Evolutionary conservation across 129 eudicot species (phyloP).

Genomic region (Chrysanthemum lavandulifolium): DNA sequence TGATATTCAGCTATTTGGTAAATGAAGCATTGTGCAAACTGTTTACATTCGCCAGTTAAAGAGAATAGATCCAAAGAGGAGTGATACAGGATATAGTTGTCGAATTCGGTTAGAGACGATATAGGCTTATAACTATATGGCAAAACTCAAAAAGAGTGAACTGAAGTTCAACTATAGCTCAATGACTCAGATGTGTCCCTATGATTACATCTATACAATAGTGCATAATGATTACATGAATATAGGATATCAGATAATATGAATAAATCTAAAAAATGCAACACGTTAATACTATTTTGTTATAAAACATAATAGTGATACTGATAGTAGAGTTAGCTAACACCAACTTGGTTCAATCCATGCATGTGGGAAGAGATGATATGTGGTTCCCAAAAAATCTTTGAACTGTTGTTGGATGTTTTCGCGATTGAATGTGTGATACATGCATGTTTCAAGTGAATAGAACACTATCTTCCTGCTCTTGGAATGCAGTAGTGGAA

Average conservation of each 20-base stretch:
- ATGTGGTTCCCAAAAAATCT: slow-evolving; percentile 4
- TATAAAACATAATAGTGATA: neutral
- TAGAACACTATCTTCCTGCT: slow-evolving; percentile 22
- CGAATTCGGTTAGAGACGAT: too few relatives aligned
- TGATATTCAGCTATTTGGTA: too few relatives aligned
- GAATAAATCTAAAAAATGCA: neutral
- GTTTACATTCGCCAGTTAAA: too few relatives aligned
- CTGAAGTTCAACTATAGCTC: too few relatives aligned
- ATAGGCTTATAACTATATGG: too few relatives aligned
- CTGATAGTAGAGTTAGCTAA: neutral
- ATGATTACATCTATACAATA: neutral
- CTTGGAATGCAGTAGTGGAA: slow-evolving; percentile 9
- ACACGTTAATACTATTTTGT: neutral
- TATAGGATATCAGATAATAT: neutral
- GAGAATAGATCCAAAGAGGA: too few relatives aligned
- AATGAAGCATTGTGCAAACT: too few relatives aligned
- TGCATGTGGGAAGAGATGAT: slow-evolving; percentile 6
- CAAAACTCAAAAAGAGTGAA: too few relatives aligned
- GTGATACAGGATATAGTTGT: too few relatives aligned
- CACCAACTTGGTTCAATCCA: slow-evolving; percentile 33
- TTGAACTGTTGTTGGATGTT: neutral
- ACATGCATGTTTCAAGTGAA: slow-evolving; percentile 30
- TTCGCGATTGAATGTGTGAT: slow-evolving; percentile 17
- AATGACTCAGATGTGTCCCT: too few relatives aligned
- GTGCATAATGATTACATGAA: too few relatives aligned